Conservation (phyloP, 2,329 filamentous ascomycete species). For the Nothophaeocryptopus gaeumannii region DNA sequence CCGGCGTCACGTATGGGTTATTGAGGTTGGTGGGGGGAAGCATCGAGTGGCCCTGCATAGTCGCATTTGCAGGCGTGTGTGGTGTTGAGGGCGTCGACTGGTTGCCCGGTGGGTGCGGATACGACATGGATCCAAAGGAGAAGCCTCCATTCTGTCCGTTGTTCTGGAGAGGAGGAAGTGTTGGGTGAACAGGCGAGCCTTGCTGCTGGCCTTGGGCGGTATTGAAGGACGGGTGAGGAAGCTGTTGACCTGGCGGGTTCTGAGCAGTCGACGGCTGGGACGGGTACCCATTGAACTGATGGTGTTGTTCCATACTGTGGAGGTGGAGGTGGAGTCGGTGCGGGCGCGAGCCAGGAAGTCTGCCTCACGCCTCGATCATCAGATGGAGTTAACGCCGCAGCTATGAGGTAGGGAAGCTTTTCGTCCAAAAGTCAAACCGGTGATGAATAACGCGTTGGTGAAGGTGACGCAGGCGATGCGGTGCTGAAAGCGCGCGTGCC, state of each 20-base stretch:
- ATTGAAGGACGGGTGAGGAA: conserved; percentile 15
- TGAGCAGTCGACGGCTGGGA: conserved; percentile 12
- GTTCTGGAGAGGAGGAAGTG: conserved; percentile 36
- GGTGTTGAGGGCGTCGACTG: conserved; percentile 35
- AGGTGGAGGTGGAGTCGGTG: conserved; percentile 5
- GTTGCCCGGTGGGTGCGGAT: conserved; percentile 32
- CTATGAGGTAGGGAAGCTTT: no score
- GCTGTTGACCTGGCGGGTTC: conserved; percentile 18
- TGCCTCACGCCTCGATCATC: neutral
- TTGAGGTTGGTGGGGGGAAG: conserved; percentile 33
- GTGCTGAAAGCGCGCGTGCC: no score
- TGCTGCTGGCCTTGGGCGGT: conserved; percentile 22
- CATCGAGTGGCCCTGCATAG: conserved; percentile 20
- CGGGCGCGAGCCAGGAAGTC: conserved; percentile 1
- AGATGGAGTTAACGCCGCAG: no score
- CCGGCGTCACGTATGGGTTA: conserved; percentile 31
- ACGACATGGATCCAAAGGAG: conserved; percentile 35
- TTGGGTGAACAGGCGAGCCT: conserved; percentile 28
- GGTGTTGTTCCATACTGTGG: conserved; percentile 14
- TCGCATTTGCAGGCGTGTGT: conserved; percentile 29
- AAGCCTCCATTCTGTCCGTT: conserved; percentile 31
- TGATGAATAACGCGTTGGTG: no score
- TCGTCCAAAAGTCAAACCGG: no score
- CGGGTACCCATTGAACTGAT: conserved; percentile 13
- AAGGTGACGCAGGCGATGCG: no score